Evolutionary conservation across 257 asterid genomes (phyloP), one percentile per base, ranked within the genome.

Genomic region (Nicotiana knightiana): DNA sequence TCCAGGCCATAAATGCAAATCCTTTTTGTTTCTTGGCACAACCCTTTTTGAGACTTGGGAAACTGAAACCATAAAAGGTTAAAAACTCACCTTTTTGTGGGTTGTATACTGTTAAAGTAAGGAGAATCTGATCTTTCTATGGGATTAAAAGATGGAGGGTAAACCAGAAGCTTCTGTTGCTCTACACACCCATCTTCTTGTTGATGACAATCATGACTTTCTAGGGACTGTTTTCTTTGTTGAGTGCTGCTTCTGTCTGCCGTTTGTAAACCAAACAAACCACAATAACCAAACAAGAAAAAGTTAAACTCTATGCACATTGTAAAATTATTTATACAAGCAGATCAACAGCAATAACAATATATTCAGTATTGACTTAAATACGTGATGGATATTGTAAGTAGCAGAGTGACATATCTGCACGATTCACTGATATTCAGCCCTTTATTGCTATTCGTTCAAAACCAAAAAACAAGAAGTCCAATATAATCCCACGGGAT

Each of bases 71-170:
- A 67, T 66, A 55, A 84, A 16, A n/a, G n/a, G 26, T 21, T 26
- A 11, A 46, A 32, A 54, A 67, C 30, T 83, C 61, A 92, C 98
- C 95, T 94, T 90, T 91, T 93, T 1, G 88, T 46, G 39, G 88
- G 90, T 67, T 70, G 88, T 81, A 83, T 32, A 73, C 61, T 37
- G 80, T 63, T 81, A 26, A 64, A 76, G 80, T 76, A 82, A 16
- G 66, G 82, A 76, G 80, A 54, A 67, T 87, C 82, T 51, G 85
- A 46, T 79, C 51, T 76, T 54, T 79, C 77, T 16, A 9, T 64
- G 55, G 79, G 76, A 43, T 26, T 67, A 35, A 71, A 83, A 57
- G 83, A 77, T 32, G 76, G 59, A 77, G 66, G 64, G 21, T 54
- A 77, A 35, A n/a, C 63, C 66, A 68, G 0, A 43, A 11, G 53